Percentiles rank a stretch among this genome's conserved stretches.
phyloP scores from a whole-genome alignment of 345 rosid species.

The Salix suchowensis region DNA sequence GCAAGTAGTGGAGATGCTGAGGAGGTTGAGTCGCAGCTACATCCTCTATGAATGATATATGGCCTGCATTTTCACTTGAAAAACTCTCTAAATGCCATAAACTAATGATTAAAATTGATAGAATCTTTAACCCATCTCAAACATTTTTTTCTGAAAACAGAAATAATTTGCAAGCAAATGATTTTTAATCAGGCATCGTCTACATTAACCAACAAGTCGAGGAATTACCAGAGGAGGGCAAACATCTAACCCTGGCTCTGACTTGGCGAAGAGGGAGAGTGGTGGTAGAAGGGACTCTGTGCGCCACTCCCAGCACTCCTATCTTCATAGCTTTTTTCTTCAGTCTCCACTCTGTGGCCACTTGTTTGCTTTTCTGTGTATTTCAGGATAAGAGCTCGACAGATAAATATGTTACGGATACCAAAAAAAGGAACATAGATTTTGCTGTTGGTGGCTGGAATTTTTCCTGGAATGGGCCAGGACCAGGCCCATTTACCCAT shows the following conservation, averaged over 20 bases:
- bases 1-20: slow-evolving; percentile 55
- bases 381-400: background rate
- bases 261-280: slow-evolving; percentile 34
- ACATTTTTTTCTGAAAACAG: background rate
- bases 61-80: slow-evolving; percentile 41
- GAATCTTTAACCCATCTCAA: background rate
- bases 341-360: too few relatives aligned
- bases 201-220: too few relatives aligned
- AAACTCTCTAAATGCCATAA: slow-evolving; percentile 4
- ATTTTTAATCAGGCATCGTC: too few relatives aligned
- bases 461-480: too few relatives aligned
- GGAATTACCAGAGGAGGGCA: slow-evolving; percentile 44
- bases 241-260: slow-evolving; percentile 41
- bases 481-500: too few relatives aligned
- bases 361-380: too few relatives aligned
- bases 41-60: slow-evolving; percentile 65
- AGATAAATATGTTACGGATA: too few relatives aligned
- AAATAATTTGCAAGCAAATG: too few relatives aligned
- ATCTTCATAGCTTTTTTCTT: slow-evolving; percentile 21
- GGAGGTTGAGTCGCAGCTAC: slow-evolving; percentile 70
- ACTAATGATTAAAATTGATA: background rate
- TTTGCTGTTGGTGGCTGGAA: too few relatives aligned
- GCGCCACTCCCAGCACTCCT: slow-evolving; percentile 32
- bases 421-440: too few relatives aligned
- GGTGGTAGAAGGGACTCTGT: slow-evolving; percentile 33